Evolutionary conservation across 1,284 basidiomycete species (phyloP).

Genomic region (Ceratobasidium sp.): DNA sequence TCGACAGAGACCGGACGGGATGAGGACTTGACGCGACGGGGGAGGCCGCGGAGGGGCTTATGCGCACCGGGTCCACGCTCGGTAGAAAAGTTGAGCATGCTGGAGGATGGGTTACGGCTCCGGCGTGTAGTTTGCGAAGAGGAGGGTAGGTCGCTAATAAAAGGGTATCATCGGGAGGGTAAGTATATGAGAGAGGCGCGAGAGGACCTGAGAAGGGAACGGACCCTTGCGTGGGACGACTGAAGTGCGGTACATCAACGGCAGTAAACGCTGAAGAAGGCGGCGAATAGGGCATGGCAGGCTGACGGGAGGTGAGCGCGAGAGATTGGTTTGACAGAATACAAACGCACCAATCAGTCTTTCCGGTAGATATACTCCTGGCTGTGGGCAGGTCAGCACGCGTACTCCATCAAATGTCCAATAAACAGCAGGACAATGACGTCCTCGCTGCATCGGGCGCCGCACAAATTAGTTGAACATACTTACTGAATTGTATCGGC

Average conservation of each 20-base stretch:
- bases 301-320: constrained; percentile 13
- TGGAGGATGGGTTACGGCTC: constrained; percentile 14
- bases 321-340: constrained; percentile 11
- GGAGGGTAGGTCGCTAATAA: constrained; percentile 19
- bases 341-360: constrained; percentile 12
- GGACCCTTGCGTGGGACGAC: constrained; percentile 43
- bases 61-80: constrained; percentile 68
- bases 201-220: constrained; percentile 31
- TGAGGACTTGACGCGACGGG: constrained; percentile 57
- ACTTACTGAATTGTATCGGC: constrained; percentile 31
- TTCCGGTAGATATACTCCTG: not conserved
- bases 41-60: constrained; percentile 65
- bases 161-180: constrained; percentile 3
- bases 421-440: constrained; percentile 21
- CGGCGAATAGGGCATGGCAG: constrained; percentile 41
- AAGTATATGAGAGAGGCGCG: constrained; percentile 32
- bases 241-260: constrained; percentile 40
- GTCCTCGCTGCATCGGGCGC: constrained; percentile 13
- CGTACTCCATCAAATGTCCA: not conserved
- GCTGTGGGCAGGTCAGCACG: constrained; percentile 23
- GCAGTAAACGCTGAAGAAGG: constrained; percentile 38
- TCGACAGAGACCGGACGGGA: constrained; percentile 13
- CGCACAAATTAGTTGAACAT: not conserved
- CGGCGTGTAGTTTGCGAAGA: constrained; percentile 25
- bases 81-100: constrained; percentile 38